These are phyloP conservation scores for Aspergillus candidus DNA, from an alignment of 2,329 filamentous ascomycete species.

Conservation along the genomic window DNA sequence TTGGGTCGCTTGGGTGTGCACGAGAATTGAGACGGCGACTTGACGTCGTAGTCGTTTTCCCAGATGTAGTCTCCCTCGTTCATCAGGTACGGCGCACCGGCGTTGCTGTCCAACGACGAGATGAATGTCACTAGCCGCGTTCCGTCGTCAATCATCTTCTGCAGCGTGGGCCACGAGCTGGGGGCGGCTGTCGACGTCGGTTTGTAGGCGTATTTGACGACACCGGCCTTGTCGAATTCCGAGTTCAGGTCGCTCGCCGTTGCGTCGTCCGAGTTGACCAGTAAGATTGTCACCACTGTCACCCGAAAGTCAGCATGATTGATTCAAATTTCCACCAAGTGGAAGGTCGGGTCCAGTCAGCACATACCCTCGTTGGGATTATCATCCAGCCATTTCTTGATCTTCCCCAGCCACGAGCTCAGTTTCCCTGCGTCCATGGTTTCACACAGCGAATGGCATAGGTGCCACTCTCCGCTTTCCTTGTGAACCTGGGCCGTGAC, in stretches of 20 bases:
- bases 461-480: conserved; percentile 51
- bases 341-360: background rate
- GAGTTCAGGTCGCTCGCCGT: conserved; percentile 50
- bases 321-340: background rate
- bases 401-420: conserved; percentile 55
- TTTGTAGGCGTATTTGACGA: conserved; percentile 57
- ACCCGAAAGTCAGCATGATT: conserved; percentile 2
- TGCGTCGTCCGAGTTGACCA: conserved; percentile 64
- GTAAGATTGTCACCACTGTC: conserved; percentile 62
- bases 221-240: conserved; percentile 53
- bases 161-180: conserved; percentile 63
- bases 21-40: conserved; percentile 58
- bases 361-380: conserved; percentile 57
- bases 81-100: conserved; percentile 39
- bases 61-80: conserved; percentile 51
- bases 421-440: conserved; percentile 65
- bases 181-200: conserved; percentile 44
- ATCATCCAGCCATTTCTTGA: conserved; percentile 63
- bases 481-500: conserved; percentile 68
- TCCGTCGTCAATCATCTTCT: conserved; percentile 57
- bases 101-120: conserved; percentile 41
- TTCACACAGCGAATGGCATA: conserved; percentile 65
- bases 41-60: conserved; percentile 65
- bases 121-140: conserved; percentile 66
- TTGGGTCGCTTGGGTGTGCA: conserved; percentile 65